Evolutionary conservation across 2,329 filamentous ascomycete species (phyloP).

Genomic region (Sporothrix humicola): DNA sequence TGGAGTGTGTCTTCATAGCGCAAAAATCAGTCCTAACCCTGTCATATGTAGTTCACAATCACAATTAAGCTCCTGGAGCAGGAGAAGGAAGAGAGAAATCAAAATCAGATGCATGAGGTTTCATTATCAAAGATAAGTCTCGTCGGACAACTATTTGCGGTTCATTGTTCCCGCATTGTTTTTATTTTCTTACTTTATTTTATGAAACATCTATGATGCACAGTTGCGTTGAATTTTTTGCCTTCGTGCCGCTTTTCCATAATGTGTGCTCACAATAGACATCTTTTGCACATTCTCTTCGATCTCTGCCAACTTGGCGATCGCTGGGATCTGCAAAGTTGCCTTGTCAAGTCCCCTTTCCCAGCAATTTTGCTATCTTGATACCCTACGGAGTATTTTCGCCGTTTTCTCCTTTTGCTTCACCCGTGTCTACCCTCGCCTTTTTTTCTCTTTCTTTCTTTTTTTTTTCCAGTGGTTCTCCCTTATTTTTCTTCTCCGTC

Average conservation of each 20-base stretch:
- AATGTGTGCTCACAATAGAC: background rate
- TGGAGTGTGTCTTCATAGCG: background rate
- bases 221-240: background rate
- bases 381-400: too few relatives aligned
- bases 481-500: background rate
- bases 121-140: too few relatives aligned
- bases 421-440: too few relatives aligned
- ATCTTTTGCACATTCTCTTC: background rate
- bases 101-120: background rate
- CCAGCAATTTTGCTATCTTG: background rate
- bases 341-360: background rate
- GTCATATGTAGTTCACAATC: conserved; percentile 7
- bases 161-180: background rate
- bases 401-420: too few relatives aligned
- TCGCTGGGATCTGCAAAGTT: background rate
- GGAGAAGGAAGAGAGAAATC: background rate
- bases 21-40: background rate
- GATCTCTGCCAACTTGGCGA: conserved; percentile 15
- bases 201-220: background rate
- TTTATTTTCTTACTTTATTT: background rate
- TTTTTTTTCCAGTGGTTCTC: background rate
- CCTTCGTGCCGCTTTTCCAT: background rate
- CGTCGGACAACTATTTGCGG: background rate
- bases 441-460: background rate
- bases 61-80: background rate